These are phyloP conservation scores for Fragilaria radians DNA, from an alignment of 108 stramenopile species.

Conservation along the genomic window DNA sequence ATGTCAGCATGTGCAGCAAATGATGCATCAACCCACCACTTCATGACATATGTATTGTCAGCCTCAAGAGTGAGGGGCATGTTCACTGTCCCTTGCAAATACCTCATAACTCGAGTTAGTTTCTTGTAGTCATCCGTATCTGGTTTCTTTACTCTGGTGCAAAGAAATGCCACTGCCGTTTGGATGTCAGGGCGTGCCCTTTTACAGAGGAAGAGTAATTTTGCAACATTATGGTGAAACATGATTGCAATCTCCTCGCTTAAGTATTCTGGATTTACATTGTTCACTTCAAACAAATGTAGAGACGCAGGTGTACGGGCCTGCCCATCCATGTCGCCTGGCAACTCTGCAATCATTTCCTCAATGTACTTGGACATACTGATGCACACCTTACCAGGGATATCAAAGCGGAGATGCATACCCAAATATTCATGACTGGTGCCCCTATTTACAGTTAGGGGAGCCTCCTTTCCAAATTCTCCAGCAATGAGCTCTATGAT, in stretches of 20 bases:
- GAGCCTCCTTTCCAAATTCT: conserved; percentile 10
- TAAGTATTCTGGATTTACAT: not conserved
- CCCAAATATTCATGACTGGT: conserved; percentile 23
- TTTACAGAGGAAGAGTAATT: too few relatives aligned
- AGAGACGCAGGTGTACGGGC: not conserved
- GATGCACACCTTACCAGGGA: conserved; percentile 1
- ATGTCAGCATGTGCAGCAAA: conserved; percentile 38
- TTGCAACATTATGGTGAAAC: conserved; percentile 5
- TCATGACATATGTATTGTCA: conserved; percentile 8
- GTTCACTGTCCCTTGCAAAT: conserved; percentile 21
- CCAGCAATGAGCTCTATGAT: conserved; percentile 5
- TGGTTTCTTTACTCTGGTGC: too few relatives aligned
- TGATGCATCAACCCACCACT: conserved; percentile 46
- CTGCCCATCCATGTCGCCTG: conserved; percentile 12
- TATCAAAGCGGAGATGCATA: conserved; percentile 22
- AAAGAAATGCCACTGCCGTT: conserved; percentile 17
- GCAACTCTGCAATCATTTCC: conserved; percentile 10
- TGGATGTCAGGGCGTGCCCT: too few relatives aligned
- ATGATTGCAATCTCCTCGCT: not conserved
- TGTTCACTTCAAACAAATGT: conserved; percentile 13
- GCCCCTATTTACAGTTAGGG: conserved; percentile 1
- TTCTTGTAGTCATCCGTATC: too few relatives aligned
- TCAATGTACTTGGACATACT: conserved; percentile 18
- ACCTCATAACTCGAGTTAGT: conserved; percentile 29
- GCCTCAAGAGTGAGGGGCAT: conserved; percentile 12